phyloP scores from a whole-genome alignment of 805 yeast genomes.

The Tetrapisispora pingtungensis region DNA sequence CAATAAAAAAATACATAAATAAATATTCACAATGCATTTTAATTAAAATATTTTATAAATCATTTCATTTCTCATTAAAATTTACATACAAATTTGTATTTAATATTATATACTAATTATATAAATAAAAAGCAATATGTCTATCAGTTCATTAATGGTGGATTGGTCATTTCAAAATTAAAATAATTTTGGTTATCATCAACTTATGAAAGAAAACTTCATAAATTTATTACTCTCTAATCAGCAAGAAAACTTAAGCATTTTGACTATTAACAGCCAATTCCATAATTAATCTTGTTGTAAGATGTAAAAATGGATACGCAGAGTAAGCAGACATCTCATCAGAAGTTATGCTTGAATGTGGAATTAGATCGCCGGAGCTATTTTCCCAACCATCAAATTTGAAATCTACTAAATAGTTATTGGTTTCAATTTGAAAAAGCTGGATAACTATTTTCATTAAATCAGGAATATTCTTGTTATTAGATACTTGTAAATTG shows the following conservation, averaged over 20 bases:
- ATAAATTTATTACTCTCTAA: not conserved
- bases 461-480: conserved; percentile 46
- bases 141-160: conserved; percentile 1
- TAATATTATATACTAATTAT: not conserved
- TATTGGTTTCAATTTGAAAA: conserved; percentile 91
- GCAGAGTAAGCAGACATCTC: conserved; percentile 89
- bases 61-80: conserved; percentile 1
- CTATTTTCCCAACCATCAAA: conserved; percentile 91
- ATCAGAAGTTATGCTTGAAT: conserved; percentile 36
- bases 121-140: not conserved
- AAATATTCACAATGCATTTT: not conserved
- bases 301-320: conserved; percentile 86
- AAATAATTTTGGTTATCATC: not conserved
- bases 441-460: conserved; percentile 97
- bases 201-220: not conserved
- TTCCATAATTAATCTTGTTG: conserved; percentile 90
- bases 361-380: conserved; percentile 26
- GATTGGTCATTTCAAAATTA: not conserved
- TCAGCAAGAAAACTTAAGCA: conserved; percentile 12
- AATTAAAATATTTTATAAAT: not conserved
- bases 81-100: not conserved
- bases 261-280: conserved; percentile 85
- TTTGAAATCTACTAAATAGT: conserved; percentile 91
- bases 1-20: too few relatives aligned
- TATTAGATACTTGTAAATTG: not conserved